phyloP scores from a whole-genome alignment of 208 protist genomes.

The Crithidia brevicula region DNA sequence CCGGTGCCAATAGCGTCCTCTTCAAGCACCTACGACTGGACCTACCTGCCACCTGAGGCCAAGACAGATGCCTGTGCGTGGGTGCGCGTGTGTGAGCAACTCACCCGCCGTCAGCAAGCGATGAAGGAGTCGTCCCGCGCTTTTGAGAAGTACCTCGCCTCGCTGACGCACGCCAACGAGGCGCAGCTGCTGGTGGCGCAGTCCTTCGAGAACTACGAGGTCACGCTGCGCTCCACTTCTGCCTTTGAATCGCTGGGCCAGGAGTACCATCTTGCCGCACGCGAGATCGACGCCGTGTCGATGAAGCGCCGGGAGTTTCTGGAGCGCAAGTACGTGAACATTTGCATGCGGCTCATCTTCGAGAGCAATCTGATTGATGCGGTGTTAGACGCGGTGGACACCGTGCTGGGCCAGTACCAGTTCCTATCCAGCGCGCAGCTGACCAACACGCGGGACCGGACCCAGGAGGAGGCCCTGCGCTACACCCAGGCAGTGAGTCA shows the following conservation, averaged over 20 bases:
- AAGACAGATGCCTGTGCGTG: constrained; percentile 48
- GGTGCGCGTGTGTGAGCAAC: constrained; percentile 41
- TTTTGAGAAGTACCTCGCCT: constrained; percentile 55
- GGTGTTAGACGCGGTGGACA: constrained; percentile 71
- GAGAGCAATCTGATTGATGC: constrained; percentile 70
- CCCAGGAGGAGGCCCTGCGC: constrained; percentile 39
- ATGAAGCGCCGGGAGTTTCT: constrained; percentile 39
- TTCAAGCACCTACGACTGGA: constrained; percentile 34
- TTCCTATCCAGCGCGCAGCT: constrained; percentile 34
- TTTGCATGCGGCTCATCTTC: constrained; percentile 60
- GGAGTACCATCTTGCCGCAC: constrained; percentile 26
- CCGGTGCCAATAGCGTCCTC: constrained; percentile 20
- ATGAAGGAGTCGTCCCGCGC: constrained; percentile 44
- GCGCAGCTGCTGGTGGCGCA: constrained; percentile 35
- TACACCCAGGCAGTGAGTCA: constrained; percentile 60
- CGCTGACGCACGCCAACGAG: constrained; percentile 36
- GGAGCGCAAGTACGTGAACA: constrained; percentile 60
- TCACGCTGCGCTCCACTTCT: constrained; percentile 29
- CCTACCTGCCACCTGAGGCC: constrained; percentile 27
- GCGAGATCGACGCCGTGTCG: constrained; percentile 32
- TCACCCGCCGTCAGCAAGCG: constrained; percentile 43
- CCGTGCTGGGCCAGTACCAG: constrained; percentile 59
- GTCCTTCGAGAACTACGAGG: constrained; percentile 48
- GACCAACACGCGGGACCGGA: constrained; percentile 31
- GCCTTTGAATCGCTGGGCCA: constrained; percentile 29